phyloP scores from a whole-genome alignment of 2,329 filamentous ascomycete species.

The Fusarium graminum region DNA sequence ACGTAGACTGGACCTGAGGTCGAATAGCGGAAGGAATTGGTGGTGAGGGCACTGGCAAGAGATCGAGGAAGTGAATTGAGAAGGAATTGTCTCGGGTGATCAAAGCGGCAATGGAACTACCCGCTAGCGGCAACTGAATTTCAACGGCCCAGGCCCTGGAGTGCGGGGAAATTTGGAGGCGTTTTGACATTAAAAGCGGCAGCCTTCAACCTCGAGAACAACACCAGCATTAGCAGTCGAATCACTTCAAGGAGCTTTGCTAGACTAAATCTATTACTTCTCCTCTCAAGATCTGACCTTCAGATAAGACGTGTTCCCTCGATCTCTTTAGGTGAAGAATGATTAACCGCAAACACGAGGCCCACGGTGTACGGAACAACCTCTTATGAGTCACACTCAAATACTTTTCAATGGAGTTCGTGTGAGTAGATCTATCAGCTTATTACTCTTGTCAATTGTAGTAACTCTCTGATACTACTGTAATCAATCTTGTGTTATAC shows the following conservation, averaged over 20 bases:
- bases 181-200: neutral
- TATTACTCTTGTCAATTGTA: too few species aligned
- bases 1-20: neutral
- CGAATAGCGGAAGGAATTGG: neutral
- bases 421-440: too few species aligned
- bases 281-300: neutral
- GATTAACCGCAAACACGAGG: too few species aligned
- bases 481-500: neutral
- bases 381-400: too few species aligned
- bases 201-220: neutral
- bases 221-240: too few species aligned
- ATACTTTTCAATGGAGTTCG: too few species aligned
- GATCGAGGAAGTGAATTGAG: neutral
- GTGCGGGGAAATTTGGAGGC: slow-evolving; percentile 3
- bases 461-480: neutral
- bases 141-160: neutral
- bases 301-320: neutral
- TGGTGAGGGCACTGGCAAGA: neutral
- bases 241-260: neutral
- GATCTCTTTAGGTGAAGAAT: too few species aligned
- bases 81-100: neutral
- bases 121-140: neutral
- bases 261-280: too few species aligned
- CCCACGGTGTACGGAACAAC: too few species aligned
- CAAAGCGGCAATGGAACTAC: neutral